phyloP scores from a whole-genome alignment of 2,329 filamentous ascomycete species.

The Phialophora expanda region DNA sequence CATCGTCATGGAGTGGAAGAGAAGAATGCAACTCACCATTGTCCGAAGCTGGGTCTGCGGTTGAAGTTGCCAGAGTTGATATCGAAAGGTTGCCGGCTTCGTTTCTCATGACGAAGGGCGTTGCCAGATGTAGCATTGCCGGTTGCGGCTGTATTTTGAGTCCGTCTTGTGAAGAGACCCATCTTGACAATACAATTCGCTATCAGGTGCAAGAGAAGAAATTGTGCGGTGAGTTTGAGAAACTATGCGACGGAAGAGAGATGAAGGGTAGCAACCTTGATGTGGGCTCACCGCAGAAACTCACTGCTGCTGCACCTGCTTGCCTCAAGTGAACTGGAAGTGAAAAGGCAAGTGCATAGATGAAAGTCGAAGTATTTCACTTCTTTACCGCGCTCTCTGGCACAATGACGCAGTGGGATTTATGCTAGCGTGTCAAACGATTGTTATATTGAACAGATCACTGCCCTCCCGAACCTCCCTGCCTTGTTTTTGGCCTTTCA shows the following conservation, averaged over 20 bases:
- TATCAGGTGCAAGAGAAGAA: slow-evolving; percentile 9
- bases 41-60: slow-evolving; percentile 65
- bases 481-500: slow-evolving; percentile 15
- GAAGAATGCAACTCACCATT: slow-evolving; percentile 58
- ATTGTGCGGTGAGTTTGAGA: neutral
- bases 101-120: slow-evolving; percentile 6
- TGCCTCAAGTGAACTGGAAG: neutral
- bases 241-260: neutral
- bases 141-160: slow-evolving; percentile 13
- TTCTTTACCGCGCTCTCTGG: neutral
- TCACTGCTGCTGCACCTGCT: slow-evolving; percentile 11
- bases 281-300: slow-evolving; percentile 7
- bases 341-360: slow-evolving; percentile 4
- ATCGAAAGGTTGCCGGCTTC: slow-evolving; percentile 31
- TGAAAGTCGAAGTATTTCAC: slow-evolving; percentile 1
- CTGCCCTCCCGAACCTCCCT: slow-evolving; percentile 1
- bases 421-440: slow-evolving; percentile 3
- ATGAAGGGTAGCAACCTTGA: neutral
- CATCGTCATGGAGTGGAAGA: neutral
- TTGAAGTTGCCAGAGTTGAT: slow-evolving; percentile 50
- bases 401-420: slow-evolving; percentile 15
- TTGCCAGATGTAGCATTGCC: slow-evolving; percentile 19
- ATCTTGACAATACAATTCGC: slow-evolving; percentile 19
- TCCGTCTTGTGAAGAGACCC: slow-evolving; percentile 32
- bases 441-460: neutral